Percentiles rank a stretch among this genome's conserved stretches.
phyloP scores from a whole-genome alignment of 495 filamentous ascomycete species.

The Aspergillus saccharolyticus region DNA sequence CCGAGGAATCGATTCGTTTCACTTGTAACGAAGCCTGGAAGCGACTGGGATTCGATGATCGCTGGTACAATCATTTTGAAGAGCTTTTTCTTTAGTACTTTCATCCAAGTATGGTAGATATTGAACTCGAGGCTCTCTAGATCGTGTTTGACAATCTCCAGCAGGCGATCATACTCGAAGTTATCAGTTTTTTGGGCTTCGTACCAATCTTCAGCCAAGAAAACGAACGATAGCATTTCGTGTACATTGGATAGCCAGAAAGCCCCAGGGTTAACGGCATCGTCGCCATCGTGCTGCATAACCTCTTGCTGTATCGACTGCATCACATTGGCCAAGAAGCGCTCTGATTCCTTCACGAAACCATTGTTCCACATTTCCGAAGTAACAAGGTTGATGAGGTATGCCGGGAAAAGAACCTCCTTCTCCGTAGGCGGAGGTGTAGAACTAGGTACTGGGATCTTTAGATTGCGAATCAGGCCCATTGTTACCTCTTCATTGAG shows the following conservation, averaged over 20 bases:
- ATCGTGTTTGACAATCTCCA: conserved; percentile 99
- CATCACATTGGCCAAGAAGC: conserved; percentile 99
- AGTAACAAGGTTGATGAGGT: conserved; percentile 97
- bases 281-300: conserved; percentile 96
- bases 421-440: conserved; percentile 91
- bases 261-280: conserved; percentile 92
- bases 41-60: conserved; percentile 97
- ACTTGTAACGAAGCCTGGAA: conserved; percentile 97
- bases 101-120: conserved; percentile 99
- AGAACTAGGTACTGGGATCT: conserved; percentile 80
- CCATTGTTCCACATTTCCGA: conserved; percentile 99
- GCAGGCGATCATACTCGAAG: conserved; percentile 93
- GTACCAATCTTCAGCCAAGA: conserved; percentile 99
- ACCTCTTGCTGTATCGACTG: conserved; percentile 98
- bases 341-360: conserved; percentile 98
- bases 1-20: conserved; percentile 97
- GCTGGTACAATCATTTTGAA: conserved; percentile 99
- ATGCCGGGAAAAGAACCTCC: conserved; percentile 96
- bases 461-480: conserved; percentile 92
- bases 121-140: conserved; percentile 98
- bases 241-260: conserved; percentile 99
- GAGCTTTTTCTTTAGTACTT: conserved; percentile 97
- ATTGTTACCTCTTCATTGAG: conserved; percentile 94
- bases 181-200: conserved; percentile 99
- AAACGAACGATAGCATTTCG: conserved; percentile 99